Conservation (phyloP, 2,329 filamentous ascomycete species). For the Basipetospora chlamydospora region DNA sequence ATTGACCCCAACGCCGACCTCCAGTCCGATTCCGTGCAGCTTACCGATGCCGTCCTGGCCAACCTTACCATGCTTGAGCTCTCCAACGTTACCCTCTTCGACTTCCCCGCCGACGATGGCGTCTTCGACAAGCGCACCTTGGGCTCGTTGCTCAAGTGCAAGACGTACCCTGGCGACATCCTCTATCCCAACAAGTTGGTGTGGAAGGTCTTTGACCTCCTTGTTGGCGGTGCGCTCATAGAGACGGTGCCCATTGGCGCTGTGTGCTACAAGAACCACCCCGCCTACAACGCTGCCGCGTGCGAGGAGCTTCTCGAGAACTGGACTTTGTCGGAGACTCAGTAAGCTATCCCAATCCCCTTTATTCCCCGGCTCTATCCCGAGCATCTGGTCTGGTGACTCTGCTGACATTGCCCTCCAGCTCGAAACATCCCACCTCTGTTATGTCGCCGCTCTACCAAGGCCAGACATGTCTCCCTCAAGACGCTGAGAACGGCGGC, state of each 20-base stretch:
- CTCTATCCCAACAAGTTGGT: conserved; percentile 33
- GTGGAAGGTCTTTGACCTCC: conserved; percentile 37
- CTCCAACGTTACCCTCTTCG: conserved; percentile 18
- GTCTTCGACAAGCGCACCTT: neutral
- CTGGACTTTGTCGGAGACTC: conserved; percentile 3
- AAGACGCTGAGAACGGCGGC: conserved; percentile 16
- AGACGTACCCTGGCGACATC: conserved; percentile 32
- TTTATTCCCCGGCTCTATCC: neutral
- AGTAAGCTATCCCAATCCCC: neutral
- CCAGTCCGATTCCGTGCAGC: conserved; percentile 13
- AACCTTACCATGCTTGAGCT: conserved; percentile 17
- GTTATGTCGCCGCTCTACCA: conserved; percentile 7
- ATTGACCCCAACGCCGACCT: neutral
- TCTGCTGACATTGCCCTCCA: conserved; percentile 7
- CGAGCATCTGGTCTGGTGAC: no score
- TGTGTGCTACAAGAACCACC: conserved; percentile 30
- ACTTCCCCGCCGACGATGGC: conserved; percentile 14
- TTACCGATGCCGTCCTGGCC: conserved; percentile 20
- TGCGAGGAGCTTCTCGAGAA: conserved; percentile 15
- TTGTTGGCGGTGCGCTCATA: conserved; percentile 35
- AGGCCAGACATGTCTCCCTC: conserved; percentile 10
- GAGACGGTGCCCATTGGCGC: conserved; percentile 37
- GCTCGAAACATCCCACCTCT: conserved; percentile 20
- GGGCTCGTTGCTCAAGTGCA: conserved; percentile 16
- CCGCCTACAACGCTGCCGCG: conserved; percentile 15